phyloP scores from a whole-genome alignment of 305 asterid species.

The Withania somnifera region DNA sequence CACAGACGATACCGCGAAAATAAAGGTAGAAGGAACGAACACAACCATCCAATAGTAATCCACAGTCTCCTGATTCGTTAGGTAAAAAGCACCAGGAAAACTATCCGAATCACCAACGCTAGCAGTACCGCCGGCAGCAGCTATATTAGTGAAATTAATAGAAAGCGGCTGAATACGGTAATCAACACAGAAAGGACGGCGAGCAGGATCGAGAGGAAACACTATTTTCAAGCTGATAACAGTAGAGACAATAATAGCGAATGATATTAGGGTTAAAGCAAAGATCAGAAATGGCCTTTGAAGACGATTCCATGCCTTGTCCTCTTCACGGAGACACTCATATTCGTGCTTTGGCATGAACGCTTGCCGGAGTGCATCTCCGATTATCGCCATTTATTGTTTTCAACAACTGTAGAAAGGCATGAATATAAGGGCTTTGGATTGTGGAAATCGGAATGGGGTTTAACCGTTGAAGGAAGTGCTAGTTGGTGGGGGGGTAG shows the following conservation, averaged over 20 bases:
- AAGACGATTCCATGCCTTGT: constrained; percentile 59
- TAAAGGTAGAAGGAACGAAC: constrained; percentile 57
- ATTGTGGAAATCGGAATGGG: not conserved
- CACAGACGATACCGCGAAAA: constrained; percentile 39
- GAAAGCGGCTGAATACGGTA: constrained; percentile 70
- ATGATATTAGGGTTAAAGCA: constrained; percentile 26
- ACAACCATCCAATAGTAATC: constrained; percentile 96
- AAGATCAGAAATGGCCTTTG: constrained; percentile 39
- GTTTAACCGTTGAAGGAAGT: not conserved
- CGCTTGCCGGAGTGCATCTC: constrained; percentile 88
- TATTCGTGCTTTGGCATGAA: constrained; percentile 93
- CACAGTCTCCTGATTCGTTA: constrained; percentile 89
- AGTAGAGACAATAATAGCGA: constrained; percentile 45
- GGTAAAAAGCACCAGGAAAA: constrained; percentile 52
- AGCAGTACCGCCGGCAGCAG: constrained; percentile 4
- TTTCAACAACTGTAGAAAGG: not conserved
- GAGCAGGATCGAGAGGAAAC: constrained; percentile 48
- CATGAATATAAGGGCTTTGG: not conserved
- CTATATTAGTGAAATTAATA: constrained; percentile 38
- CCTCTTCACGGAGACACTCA: constrained; percentile 79
- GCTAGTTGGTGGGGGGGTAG: not conserved
- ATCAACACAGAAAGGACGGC: constrained; percentile 82
- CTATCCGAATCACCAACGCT: constrained; percentile 47
- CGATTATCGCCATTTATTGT: constrained; percentile 48
- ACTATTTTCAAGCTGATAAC: constrained; percentile 59